Percentiles rank a stretch among this genome's conserved stretches.
These are phyloP conservation scores for Suaeda aralocaspica DNA, from an alignment of 148 eudicot species.

Conservation along the genomic window DNA sequence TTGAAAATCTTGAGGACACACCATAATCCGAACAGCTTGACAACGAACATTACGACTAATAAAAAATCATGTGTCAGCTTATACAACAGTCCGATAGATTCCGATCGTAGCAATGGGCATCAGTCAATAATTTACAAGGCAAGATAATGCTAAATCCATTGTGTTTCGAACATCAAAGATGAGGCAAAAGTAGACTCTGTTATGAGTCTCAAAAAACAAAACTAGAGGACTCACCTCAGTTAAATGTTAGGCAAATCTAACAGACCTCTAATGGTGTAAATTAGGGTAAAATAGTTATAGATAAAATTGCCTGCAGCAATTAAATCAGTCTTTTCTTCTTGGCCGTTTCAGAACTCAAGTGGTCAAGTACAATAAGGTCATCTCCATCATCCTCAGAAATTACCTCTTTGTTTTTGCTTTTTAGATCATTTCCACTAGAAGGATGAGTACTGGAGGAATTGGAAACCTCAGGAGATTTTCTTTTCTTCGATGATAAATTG, in stretches of 20 bases:
- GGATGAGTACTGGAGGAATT: constrained; percentile 22
- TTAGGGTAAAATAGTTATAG: constrained; percentile 16
- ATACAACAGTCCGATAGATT: constrained; percentile 16
- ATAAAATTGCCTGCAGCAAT: constrained; percentile 11
- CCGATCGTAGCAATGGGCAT: constrained; percentile 19
- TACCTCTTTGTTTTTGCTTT: constrained; percentile 38
- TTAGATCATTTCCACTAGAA: constrained; percentile 18
- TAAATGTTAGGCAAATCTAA: constrained; percentile 16
- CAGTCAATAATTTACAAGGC: constrained; percentile 14
- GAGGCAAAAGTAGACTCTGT: constrained; percentile 15
- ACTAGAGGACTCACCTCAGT: constrained; percentile 12
- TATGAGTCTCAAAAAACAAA: constrained; percentile 13
- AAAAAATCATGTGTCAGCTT: constrained; percentile 12
- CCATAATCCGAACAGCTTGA: constrained; percentile 11
- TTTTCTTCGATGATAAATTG: constrained; percentile 46
- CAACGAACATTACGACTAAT: neutral
- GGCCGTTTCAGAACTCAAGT: constrained; percentile 35
- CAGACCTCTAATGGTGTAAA: constrained; percentile 17
- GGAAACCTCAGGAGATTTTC: constrained; percentile 53
- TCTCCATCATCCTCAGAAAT: constrained; percentile 43
- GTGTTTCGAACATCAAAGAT: neutral
- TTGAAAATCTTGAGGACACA: neutral
- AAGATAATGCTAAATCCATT: constrained; percentile 10
- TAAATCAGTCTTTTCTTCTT: constrained; percentile 52
- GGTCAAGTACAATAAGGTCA: constrained; percentile 49